phyloP scores from a whole-genome alignment of 2,329 filamentous ascomycete species.

The Hymenoscyphus occultus region DNA sequence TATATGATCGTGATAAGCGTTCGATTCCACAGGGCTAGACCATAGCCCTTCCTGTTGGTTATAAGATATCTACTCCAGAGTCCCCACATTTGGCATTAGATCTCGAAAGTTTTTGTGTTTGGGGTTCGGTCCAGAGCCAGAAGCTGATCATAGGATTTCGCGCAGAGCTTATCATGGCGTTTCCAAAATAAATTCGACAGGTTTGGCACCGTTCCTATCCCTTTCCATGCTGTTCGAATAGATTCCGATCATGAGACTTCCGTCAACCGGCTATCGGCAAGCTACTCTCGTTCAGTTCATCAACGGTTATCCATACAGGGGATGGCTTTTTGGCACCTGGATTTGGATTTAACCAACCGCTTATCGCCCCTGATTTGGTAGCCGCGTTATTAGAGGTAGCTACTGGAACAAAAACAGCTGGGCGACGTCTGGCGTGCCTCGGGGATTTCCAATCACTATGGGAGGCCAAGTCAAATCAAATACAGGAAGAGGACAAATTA shows the following conservation, averaged over 20 bases:
- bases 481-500: neutral
- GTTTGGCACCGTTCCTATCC: neutral
- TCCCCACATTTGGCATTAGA: constrained; percentile 6
- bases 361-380: neutral
- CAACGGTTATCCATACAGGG: neutral
- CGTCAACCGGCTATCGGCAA: neutral
- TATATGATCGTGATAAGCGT: neutral
- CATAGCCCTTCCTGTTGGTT: neutral
- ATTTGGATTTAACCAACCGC: neutral
- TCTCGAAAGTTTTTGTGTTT: neutral
- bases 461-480: neutral
- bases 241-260: neutral
- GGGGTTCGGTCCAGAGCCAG: neutral
- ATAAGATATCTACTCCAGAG: constrained; percentile 4
- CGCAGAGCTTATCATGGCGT: neutral
- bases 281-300: neutral
- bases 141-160: neutral
- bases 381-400: too few species aligned
- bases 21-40: neutral
- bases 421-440: neutral
- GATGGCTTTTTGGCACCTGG: neutral
- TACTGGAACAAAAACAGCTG: too few species aligned
- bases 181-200: neutral
- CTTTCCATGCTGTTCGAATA: neutral
- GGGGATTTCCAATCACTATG: neutral